Percentiles rank a stretch among this genome's conserved stretches.
Evolutionary conservation across 768 basidiomycete species (phyloP).

Genomic region (Phanerodontia chrysosporium): DNA sequence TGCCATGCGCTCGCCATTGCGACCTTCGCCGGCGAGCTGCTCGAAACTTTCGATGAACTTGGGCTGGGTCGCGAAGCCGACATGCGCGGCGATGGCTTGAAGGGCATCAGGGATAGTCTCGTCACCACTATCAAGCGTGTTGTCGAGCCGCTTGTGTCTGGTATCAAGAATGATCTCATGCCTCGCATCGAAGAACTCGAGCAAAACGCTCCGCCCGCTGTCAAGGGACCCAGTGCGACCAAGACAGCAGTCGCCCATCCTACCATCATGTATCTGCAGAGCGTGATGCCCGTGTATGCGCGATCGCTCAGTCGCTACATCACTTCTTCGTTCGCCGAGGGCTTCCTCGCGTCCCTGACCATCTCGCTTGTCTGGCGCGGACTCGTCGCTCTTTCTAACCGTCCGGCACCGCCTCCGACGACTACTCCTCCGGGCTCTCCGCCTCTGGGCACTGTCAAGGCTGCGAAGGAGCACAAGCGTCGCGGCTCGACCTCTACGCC

Average conservation of each 20-base stretch:
- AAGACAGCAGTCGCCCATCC: conserved; percentile 38
- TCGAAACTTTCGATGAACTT: conserved; percentile 66
- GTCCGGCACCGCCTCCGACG: conserved; percentile 31
- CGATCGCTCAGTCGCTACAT: conserved; percentile 56
- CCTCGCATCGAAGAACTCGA: conserved; percentile 65
- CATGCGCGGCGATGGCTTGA: conserved; percentile 62
- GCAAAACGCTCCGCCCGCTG: conserved; percentile 26
- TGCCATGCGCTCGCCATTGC: conserved; percentile 66
- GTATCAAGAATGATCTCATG: conserved; percentile 57
- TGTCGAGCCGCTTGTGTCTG: conserved; percentile 56
- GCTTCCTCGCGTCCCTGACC: conserved; percentile 61
- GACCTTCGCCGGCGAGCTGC: conserved; percentile 68
- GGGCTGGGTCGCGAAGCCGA: conserved; percentile 60
- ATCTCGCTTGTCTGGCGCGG: conserved; percentile 74
- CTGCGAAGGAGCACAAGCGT: conserved; percentile 35
- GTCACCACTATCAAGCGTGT: conserved; percentile 65
- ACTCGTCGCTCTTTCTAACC: conserved; percentile 65
- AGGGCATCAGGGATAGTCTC: conserved; percentile 64
- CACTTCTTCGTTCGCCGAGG: conserved; percentile 48
- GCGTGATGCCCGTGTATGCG: conserved; percentile 58
- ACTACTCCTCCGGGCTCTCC: conserved; percentile 27
- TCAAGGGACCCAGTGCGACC: conserved; percentile 7
- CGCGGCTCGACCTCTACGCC: conserved; percentile 36
- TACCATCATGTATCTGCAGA: conserved; percentile 55
- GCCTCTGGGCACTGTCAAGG: conserved; percentile 22